Evolutionary conservation across 2,329 filamentous ascomycete species (phyloP).

Genomic region (Fusarium nematophilum): DNA sequence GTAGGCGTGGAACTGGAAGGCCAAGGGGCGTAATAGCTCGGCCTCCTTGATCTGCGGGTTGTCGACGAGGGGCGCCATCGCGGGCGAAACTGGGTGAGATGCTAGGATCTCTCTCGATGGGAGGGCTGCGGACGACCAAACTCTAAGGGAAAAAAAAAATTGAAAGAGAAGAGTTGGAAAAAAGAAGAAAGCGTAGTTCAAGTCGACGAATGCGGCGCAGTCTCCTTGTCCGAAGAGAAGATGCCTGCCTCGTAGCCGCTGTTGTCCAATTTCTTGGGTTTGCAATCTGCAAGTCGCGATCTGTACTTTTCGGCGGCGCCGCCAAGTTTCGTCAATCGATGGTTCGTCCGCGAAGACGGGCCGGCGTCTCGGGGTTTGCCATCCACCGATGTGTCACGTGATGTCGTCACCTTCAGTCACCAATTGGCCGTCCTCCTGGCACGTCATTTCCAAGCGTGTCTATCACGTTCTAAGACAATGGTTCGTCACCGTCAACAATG

Average conservation of each 20-base stretch:
- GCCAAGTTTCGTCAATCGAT: slow-evolving; percentile 27
- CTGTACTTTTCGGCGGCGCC: slow-evolving; percentile 43
- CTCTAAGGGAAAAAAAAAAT: slow-evolving; percentile 7
- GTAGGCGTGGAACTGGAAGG: slow-evolving; percentile 85
- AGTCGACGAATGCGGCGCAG: slow-evolving; percentile 10
- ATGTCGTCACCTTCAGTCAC: background rate
- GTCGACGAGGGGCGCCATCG: slow-evolving; percentile 86
- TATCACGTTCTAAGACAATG: slow-evolving; percentile 28
- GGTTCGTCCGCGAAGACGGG: slow-evolving; percentile 13
- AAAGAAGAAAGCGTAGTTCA: background rate
- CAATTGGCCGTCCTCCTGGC: too few species aligned
- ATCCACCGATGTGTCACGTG: slow-evolving; percentile 35
- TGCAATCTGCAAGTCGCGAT: slow-evolving; percentile 42
- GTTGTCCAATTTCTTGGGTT: slow-evolving; percentile 32
- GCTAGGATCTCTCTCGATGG: slow-evolving; percentile 18
- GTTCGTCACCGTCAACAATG: too few species aligned
- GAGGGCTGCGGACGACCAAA: background rate
- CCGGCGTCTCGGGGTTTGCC: slow-evolving; percentile 32
- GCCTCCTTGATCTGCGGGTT: slow-evolving; percentile 89
- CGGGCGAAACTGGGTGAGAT: slow-evolving; percentile 32
- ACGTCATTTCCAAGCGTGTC: slow-evolving; percentile 22
- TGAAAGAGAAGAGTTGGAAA: background rate
- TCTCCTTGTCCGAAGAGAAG: background rate
- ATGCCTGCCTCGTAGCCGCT: slow-evolving; percentile 24
- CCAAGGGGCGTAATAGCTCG: slow-evolving; percentile 87